These are phyloP conservation scores for Marchantia polymorpha DNA, from an alignment of 225 moss, liverwort and hornwort species.

Conservation along the genomic window DNA sequence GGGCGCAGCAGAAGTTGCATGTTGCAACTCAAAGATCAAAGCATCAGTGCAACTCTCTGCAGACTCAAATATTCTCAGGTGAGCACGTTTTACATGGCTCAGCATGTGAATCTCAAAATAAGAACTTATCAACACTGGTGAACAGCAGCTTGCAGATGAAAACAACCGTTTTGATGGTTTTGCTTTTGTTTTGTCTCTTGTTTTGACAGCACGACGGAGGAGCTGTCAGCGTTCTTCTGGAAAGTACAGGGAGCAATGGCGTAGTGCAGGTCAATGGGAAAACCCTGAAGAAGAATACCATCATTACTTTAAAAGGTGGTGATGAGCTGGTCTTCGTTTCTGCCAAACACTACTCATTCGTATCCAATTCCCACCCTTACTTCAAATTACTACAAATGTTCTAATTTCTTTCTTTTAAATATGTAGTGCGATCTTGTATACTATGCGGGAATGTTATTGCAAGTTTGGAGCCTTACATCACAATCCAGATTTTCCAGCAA, in stretches of 20 bases:
- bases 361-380: conserved; percentile 29
- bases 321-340: conserved; percentile 51
- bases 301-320: conserved; percentile 41
- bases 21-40: conserved; percentile 46
- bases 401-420: background rate
- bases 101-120: too few relatives aligned
- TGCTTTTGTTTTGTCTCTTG: background rate
- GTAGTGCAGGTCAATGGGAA: conserved; percentile 51
- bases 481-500: conserved; percentile 28
- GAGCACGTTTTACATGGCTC: background rate
- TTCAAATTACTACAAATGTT: background rate
- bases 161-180: background rate
- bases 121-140: background rate
- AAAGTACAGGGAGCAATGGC: conserved; percentile 49
- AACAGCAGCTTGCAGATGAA: background rate
- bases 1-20: conserved; percentile 49
- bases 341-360: conserved; percentile 51
- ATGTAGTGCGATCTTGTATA: background rate
- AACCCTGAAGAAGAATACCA: conserved; percentile 40
- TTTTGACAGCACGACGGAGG: conserved; percentile 44
- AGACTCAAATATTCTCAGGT: conserved; percentile 50
- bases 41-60: conserved; percentile 45
- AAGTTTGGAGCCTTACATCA: background rate
- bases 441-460: background rate
- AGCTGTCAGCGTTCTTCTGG: conserved; percentile 31